phyloP scores from a whole-genome alignment of 192 early-diverging fungal species.

The Podochytrium sp. region DNA sequence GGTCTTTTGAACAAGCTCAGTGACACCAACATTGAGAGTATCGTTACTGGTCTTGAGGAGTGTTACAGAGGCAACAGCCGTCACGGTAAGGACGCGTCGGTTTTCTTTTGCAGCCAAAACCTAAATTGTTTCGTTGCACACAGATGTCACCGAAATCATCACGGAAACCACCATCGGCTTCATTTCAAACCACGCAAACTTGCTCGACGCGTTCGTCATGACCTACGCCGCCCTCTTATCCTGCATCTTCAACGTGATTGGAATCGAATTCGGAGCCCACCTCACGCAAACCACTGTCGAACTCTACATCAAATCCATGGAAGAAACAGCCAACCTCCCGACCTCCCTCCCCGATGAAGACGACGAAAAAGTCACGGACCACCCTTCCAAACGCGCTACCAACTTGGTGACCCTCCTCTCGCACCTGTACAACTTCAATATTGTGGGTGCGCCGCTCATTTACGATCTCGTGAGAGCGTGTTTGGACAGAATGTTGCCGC shows the following conservation, averaged over 20 bases:
- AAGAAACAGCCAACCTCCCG: background rate
- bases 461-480: conserved; percentile 84
- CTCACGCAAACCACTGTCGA: conserved; percentile 38
- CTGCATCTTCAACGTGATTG: conserved; percentile 76
- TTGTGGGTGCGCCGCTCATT: conserved; percentile 77
- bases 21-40: conserved; percentile 90
- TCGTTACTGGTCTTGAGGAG: conserved; percentile 79
- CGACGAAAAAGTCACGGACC: conserved; percentile 4
- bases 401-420: conserved; percentile 82
- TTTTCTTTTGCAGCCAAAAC: background rate
- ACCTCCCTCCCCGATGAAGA: background rate
- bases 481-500: conserved; percentile 72
- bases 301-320: conserved; percentile 30
- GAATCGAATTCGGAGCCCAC: conserved; percentile 81
- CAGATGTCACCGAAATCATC: conserved; percentile 86
- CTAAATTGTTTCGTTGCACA: conserved; percentile 18
- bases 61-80: conserved; percentile 70
- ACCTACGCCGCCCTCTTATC: conserved; percentile 88
- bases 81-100: conserved; percentile 53
- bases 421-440: conserved; percentile 85
- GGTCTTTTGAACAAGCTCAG: conserved; percentile 90
- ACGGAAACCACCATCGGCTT: conserved; percentile 76
- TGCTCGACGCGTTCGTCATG: conserved; percentile 90
- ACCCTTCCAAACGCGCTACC: conserved; percentile 49
- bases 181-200: conserved; percentile 80